phyloP scores from a whole-genome alignment of 1,284 basidiomycete species.

The Moesziomyces globuligerus region DNA sequence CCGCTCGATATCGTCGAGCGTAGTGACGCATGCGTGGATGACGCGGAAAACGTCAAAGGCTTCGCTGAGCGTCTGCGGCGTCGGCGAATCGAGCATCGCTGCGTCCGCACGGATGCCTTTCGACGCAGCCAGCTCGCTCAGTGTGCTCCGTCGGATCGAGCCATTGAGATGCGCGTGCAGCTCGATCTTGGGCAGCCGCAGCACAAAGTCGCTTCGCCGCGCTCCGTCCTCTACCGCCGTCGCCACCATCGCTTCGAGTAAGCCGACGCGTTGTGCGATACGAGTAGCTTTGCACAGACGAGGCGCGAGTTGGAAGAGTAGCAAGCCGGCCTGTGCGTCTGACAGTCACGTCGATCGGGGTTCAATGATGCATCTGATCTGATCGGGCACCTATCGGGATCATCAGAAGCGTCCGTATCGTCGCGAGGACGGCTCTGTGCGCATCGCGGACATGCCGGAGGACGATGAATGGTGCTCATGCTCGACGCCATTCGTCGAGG shows the following conservation, averaged over 20 bases:
- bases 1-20: conserved; percentile 16
- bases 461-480: neutral
- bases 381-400: too few species aligned
- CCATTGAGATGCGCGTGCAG: conserved; percentile 54
- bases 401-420: too few species aligned
- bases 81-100: conserved; percentile 16
- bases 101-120: conserved; percentile 4
- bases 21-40: conserved; percentile 36
- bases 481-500: neutral
- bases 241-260: neutral
- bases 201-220: conserved; percentile 2
- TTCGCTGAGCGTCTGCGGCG: conserved; percentile 30
- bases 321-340: too few species aligned
- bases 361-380: too few species aligned
- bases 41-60: conserved; percentile 41
- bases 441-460: conserved; percentile 6
- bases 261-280: neutral
- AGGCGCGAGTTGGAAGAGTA: too few species aligned
- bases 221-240: neutral
- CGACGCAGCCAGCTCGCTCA: conserved; percentile 16
- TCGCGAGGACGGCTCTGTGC: conserved; percentile 1
- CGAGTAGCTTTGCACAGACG: too few species aligned
- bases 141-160: conserved; percentile 42
- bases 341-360: too few species aligned
- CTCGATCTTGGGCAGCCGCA: conserved; percentile 39